phyloP scores from a whole-genome alignment of 805 yeast species.

The Teunomyces cretensis region DNA sequence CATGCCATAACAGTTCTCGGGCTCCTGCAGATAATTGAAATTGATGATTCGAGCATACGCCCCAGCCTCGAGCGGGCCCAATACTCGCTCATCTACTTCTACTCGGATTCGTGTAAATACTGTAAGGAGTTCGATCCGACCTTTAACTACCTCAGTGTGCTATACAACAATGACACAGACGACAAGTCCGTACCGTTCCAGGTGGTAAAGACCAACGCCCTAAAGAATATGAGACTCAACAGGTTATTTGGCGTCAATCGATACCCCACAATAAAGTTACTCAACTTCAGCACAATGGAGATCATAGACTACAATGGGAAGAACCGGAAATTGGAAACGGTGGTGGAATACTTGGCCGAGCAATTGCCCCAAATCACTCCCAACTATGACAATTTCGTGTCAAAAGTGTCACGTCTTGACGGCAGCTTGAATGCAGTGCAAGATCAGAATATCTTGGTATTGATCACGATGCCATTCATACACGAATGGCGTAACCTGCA shows the following conservation, averaged over 20 bases:
- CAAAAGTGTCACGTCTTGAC: slow-evolving; percentile 15
- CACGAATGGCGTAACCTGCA: slow-evolving; percentile 32
- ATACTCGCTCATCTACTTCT: slow-evolving; percentile 48
- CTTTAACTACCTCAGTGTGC: slow-evolving; percentile 38
- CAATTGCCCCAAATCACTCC: slow-evolving; percentile 16
- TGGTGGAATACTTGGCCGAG: slow-evolving; percentile 15
- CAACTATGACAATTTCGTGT: slow-evolving; percentile 19
- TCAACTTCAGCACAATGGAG: slow-evolving; percentile 40
- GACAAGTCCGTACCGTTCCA: slow-evolving; percentile 28
- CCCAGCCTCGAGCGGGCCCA: slow-evolving; percentile 18
- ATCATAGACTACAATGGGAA: slow-evolving; percentile 35
- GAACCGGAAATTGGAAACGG: slow-evolving; percentile 16
- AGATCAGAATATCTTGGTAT: slow-evolving; percentile 18
- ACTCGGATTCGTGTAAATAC: slow-evolving; percentile 36
- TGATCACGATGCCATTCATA: slow-evolving; percentile 21
- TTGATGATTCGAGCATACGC: slow-evolving; percentile 12
- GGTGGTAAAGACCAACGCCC: slow-evolving; percentile 29
- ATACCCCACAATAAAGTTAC: slow-evolving; percentile 52
- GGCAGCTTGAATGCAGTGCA: slow-evolving; percentile 6
- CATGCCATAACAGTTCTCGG: neutral
- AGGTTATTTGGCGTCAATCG: slow-evolving; percentile 38
- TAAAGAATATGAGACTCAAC: slow-evolving; percentile 30
- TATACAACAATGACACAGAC: slow-evolving; percentile 41
- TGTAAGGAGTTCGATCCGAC: slow-evolving; percentile 34
- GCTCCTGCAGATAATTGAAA: slow-evolving; percentile 3